These are phyloP conservation scores for Blastocystis hominis DNA, from an alignment of 352 stramenopile species.

Conservation along the genomic window DNA sequence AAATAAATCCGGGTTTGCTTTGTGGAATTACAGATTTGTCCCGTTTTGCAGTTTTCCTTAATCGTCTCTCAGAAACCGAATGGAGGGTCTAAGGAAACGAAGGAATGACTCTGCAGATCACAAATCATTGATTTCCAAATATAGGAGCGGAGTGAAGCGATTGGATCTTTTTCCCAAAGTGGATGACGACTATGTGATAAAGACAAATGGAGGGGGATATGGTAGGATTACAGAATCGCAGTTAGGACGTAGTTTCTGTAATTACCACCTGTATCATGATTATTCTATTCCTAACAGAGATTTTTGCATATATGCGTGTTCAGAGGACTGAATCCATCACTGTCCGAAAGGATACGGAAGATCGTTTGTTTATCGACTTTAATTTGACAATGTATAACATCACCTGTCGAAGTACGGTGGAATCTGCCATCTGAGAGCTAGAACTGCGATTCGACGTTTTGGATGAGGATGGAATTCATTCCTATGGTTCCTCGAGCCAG, in stretches of 20 bases:
- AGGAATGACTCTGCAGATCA: neutral
- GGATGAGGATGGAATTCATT: conserved; percentile 51
- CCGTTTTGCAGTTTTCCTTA: neutral
- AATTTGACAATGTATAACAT: conserved; percentile 49
- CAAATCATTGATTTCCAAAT: neutral
- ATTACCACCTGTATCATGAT: neutral
- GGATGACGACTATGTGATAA: conserved; percentile 37
- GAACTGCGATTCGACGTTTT: conserved; percentile 22
- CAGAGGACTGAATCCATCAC: neutral
- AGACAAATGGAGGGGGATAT: conserved; percentile 23
- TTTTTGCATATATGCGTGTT: neutral
- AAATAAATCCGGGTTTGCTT: too few relatives aligned
- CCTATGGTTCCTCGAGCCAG: conserved; percentile 16
- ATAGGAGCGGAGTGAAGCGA: neutral
- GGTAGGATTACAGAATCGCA: neutral
- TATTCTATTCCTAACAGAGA: conserved; percentile 9
- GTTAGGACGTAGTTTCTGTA: neutral
- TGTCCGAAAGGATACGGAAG: neutral
- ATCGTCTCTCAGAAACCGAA: neutral
- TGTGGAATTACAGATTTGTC: too few relatives aligned
- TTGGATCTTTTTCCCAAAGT: conserved; percentile 45
- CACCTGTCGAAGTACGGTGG: neutral
- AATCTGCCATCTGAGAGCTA: neutral
- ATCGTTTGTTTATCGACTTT: conserved; percentile 31
- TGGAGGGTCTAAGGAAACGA: conserved; percentile 25